Evolutionary conservation across 106 monocot species (phyloP), one percentile per base, ranked within the genome.

Genomic region (Platanthera zijinensis): DNA sequence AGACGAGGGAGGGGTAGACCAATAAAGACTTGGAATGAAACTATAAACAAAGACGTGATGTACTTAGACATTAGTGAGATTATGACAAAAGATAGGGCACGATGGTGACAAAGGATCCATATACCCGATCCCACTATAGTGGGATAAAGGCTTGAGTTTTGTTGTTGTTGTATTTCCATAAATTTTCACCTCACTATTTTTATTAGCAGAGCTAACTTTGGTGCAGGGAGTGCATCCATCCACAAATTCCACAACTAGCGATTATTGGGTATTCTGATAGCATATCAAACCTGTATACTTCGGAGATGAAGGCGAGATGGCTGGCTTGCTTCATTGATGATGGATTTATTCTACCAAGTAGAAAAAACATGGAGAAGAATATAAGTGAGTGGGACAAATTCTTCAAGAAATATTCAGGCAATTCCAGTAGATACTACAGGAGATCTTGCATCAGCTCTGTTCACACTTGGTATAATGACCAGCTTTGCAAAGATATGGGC

Each of bases 191-290:
- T 39, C 39, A 3, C 3, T 39, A 39, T 39, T 39, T 39, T 39
- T 39, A 39, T 39, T 39, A 39, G 39, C 39, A 39, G 39, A 39
- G 39, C 39, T 39, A 39, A 39, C 39, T 39, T 39, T 39, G 2
- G 32, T 6, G 21, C 76, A 92, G 87, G 82, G 87, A 88, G 50
- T 83, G 82, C 80, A 83, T 93, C 14, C 90, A 90, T 57, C 93
- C 93, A n/a, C 51, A 81, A 39, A 88, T 93, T 5, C 90, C 90
- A 19, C 90, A 90, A 54, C 50, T 93, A 50, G 88, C 90, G 7
- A 74, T 93, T 6, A n/a, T 93, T 18, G 93, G 93, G 2, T 86
- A 86, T 63, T 88, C 86, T 0, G 84, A 90, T 57, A 90, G 93
- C 75, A 3, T 81, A 1, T 8, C 84, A 3, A 90, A 90, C 50